Evolutionary conservation across 2,329 filamentous ascomycete genomes (phyloP), one percentile per base, ranked within the genome.

Genomic region (Fusarium agapanthi): DNA sequence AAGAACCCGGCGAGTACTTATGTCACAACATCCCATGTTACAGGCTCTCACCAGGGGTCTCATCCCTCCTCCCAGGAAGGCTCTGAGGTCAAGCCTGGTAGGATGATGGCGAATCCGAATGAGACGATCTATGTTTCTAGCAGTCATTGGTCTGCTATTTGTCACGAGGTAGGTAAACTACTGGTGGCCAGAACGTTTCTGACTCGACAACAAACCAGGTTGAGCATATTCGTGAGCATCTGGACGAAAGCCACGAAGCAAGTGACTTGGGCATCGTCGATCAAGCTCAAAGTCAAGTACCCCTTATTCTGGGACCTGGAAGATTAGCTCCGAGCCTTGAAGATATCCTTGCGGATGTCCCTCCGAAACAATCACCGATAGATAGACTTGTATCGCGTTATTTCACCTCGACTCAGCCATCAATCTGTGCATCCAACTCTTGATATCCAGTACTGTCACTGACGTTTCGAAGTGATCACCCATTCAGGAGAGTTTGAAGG

Each of bases 61-160:
- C 60, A 5, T 16, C 56, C 50, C 1, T 62, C 69, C 6, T 37
- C 70, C 16, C 55, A 43, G 16, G 41, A 59, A 2, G 51, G 51
- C 7, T 58, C 35, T 1, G 61, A 67, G 4, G 72, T 70, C 6
- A 74, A 70, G 24, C 72, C 65, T 12, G 72, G 72, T 0, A 56
- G 60, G 1, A 54, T 74, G 50, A 57, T 72, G 57, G 61, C 65
- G 3, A 74, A 59, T 15, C 62, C 69, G 2, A 74, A 45, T 7
- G 72, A 74, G 55, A 74, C 67, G 9, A 70, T 74, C 4, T 74
- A 74, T 38, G 72, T 74, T n/a, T 74, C 72, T 13, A 68, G 68
- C 13, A 72, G 68, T 6, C 72, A 74, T 7, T 74, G 72, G 72
- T 57, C 61, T 18, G 72, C 72, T 14, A 72, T 74, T 3, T 74